Percentiles rank a stretch among this genome's conserved stretches.
phyloP scores from a whole-genome alignment of 495 filamentous ascomycete genomes.

The Neurospora sublineolata region DNA sequence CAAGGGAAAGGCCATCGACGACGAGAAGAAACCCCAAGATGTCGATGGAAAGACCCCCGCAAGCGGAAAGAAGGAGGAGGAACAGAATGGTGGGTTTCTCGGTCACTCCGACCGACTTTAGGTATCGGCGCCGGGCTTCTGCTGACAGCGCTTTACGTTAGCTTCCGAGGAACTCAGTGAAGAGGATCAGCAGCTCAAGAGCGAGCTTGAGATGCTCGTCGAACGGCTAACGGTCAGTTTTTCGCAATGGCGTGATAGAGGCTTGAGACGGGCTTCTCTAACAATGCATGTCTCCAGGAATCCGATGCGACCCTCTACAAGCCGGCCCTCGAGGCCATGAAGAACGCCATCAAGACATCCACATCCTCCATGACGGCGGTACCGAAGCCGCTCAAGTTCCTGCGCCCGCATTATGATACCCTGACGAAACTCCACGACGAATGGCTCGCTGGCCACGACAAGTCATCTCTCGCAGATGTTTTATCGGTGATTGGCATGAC shows the following conservation, averaged over 20 bases:
- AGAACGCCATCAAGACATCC: conserved; percentile 94
- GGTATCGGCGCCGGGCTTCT: conserved; percentile 3
- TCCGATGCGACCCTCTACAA: conserved; percentile 79
- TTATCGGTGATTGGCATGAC: conserved; percentile 98
- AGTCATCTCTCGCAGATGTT: conserved; percentile 85
- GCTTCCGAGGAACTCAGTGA: conserved; percentile 76
- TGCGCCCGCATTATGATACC: conserved; percentile 86
- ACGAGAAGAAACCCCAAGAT: conserved; percentile 51
- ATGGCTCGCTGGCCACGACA: conserved; percentile 74
- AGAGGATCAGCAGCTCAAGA: conserved; percentile 96
- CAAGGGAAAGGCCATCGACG: conserved; percentile 76
- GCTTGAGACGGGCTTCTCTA: conserved; percentile 15
- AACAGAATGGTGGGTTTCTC: conserved; percentile 36
- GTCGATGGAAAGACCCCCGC: conserved; percentile 53
- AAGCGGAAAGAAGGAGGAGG: conserved; percentile 66
- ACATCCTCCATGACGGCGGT: conserved; percentile 99
- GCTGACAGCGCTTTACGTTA: conserved; percentile 15
- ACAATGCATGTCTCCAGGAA: conserved; percentile 43
- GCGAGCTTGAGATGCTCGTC: conserved; percentile 95
- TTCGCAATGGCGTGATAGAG: neutral
- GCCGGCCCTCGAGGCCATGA: conserved; percentile 86
- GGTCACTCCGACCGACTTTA: conserved; percentile 1
- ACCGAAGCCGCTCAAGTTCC: conserved; percentile 94
- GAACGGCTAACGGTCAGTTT: conserved; percentile 75
- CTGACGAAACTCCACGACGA: conserved; percentile 76